A percentile compares a stretch with the other conserved stretches of the same genome.
Evolutionary conservation across 2,329 filamentous ascomycete genomes (phyloP).

Genomic region (Fusarium sp.): DNA sequence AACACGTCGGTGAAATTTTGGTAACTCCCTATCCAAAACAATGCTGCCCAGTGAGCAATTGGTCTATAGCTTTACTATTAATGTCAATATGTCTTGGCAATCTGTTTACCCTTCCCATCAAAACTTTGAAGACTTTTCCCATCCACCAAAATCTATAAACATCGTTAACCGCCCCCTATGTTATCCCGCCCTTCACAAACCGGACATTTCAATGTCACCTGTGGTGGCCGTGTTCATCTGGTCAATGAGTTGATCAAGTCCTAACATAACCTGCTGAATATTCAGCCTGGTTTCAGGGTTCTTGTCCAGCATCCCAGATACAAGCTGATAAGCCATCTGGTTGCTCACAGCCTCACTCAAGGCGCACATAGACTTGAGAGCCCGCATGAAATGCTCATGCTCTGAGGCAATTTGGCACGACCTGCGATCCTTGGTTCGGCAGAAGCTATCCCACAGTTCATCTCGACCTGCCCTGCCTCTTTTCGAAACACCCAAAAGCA

Average conservation of each 20-base stretch:
- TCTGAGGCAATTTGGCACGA: not conserved
- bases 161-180: too few relatives aligned
- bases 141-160: not conserved
- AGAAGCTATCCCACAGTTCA: not conserved
- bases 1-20: too few relatives aligned
- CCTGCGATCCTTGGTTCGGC: not conserved
- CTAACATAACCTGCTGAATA: not conserved
- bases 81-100: not conserved
- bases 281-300: not conserved
- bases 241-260: not conserved
- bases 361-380: not conserved
- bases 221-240: too few relatives aligned
- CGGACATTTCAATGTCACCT: not conserved
- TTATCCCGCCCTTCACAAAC: not conserved
- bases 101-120: not conserved
- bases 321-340: not conserved
- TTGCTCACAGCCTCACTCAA: not conserved
- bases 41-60: too few relatives aligned
- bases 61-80: too few relatives aligned
- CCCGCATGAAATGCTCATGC: not conserved
- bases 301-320: not conserved
- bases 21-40: too few relatives aligned
- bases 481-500: not conserved
- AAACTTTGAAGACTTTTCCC: not conserved
- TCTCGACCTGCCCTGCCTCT: not conserved